Base-by-base conservation (phyloP, 257 asterid genomes). In the Nicotiana benthamiana region DNA sequence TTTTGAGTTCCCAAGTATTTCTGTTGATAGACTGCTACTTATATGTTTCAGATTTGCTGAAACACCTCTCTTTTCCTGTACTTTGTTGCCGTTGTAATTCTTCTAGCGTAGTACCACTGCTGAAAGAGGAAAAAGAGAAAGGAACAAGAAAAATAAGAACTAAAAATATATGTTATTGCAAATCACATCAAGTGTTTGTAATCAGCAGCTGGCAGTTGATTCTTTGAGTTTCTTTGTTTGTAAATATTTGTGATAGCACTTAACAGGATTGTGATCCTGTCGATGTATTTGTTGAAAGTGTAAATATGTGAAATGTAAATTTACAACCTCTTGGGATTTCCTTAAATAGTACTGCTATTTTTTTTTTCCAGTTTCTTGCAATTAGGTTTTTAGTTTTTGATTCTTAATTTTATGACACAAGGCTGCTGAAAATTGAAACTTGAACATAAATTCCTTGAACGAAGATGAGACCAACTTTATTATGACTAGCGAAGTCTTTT, bases 1-100 rank as follows among this genome's bases (percentile, higher is more conserved):
- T 76, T 22, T 48, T 1, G 17, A n/a, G 28, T 79, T 30, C 75
- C 1, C 17, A 24, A 57, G n/a, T 26, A 27, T 9, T 66, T 54
- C 75, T 28, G 82, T 9, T 12, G 26, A 43, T 26, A 3, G 32
- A 11, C 16, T 28, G 59, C 53, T 36, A 17, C 24, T 36, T 36
- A 7, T 36, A 27, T 80, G 82, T 80, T 84, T 64, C 82, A 77
- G 80, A 80, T 30, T n/a, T n/a, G 32, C 61, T 75, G 70, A 80
- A 75, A 52, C 79, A 59, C 61, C 3, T 62, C 28, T 62, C 32
- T 63, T 34, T 46, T 48, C 16, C 16, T 46, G 1, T 24, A 72
- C 13, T 24, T 24, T 1, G 8, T 24, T 40, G 78, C 22, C 59
- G 12, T 24, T 43, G 13, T 16, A 64, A 27, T 64, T 64, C 1